Conservation (phyloP, 2,329 filamentous ascomycete species). For the Microcyclospora pomicola region DNA sequence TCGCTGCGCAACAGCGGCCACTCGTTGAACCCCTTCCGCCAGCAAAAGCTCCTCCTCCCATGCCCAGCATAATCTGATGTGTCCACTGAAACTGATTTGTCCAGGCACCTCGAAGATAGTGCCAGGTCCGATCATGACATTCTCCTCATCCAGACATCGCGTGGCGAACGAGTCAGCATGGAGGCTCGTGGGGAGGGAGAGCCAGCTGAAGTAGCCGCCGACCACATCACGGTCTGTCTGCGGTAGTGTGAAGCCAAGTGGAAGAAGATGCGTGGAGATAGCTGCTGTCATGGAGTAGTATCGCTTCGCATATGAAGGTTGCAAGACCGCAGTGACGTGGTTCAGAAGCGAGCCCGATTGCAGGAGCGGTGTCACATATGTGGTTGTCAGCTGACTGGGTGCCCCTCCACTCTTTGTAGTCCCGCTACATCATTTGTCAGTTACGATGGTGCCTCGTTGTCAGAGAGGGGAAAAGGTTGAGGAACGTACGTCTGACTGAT, state of each 20-base stretch:
- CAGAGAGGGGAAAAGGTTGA: conserved; percentile 1
- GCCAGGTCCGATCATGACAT: conserved; percentile 54
- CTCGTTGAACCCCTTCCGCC: conserved; percentile 51
- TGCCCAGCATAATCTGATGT: conserved; percentile 55
- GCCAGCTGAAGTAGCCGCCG: conserved; percentile 81
- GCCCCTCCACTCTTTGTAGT: conserved; percentile 45
- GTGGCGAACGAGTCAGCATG: conserved; percentile 42
- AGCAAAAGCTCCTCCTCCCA: conserved; percentile 57
- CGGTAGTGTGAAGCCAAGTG: conserved; percentile 44
- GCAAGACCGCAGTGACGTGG: conserved; percentile 40
- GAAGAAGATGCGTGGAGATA: conserved; percentile 45
- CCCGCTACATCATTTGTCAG: conserved; percentile 21
- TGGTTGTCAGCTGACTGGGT: conserved; percentile 45
- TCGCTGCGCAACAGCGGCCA: conserved; percentile 37
- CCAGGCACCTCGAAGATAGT: conserved; percentile 49
- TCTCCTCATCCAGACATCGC: conserved; percentile 47
- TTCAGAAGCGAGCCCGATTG: conserved; percentile 37
- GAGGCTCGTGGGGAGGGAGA: conserved; percentile 45
- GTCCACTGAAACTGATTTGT: conserved; percentile 40
- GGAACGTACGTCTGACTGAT: conserved; percentile 43
- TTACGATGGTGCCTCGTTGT: background rate
- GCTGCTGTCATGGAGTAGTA: conserved; percentile 44
- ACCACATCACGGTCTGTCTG: conserved; percentile 38
- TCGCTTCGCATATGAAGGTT: conserved; percentile 41
- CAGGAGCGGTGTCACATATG: conserved; percentile 42